Percentiles rank a stretch among this genome's conserved stretches.
Evolutionary conservation across 2,329 filamentous ascomycete genomes (phyloP).

Genomic region (Colletotrichum shisoi): DNA sequence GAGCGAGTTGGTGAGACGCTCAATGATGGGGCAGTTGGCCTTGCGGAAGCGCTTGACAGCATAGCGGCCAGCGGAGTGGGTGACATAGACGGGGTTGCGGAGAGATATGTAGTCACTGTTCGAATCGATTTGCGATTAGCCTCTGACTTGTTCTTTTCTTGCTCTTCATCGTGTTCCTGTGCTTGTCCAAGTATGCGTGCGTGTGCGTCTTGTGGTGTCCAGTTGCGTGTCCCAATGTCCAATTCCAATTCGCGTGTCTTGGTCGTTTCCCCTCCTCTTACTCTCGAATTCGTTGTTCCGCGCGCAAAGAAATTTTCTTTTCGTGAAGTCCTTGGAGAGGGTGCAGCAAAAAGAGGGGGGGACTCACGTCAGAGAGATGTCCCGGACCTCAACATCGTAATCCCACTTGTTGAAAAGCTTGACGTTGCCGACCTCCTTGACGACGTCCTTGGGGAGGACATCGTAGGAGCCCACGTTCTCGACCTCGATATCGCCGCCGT

Average conservation of each 20-base stretch:
- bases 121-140: slow-evolving; percentile 48
- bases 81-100: slow-evolving; percentile 97
- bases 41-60: slow-evolving; percentile 99
- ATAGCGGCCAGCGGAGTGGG: slow-evolving; percentile 98
- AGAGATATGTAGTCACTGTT: slow-evolving; percentile 99
- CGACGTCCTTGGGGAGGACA: slow-evolving; percentile 92
- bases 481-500: slow-evolving; percentile 92
- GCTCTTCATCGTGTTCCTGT: not conserved
- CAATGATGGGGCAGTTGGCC: slow-evolving; percentile 99
- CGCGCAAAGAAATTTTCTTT: not conserved
- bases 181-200: not conserved
- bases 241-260: slow-evolving; percentile 26
- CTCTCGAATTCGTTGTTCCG: slow-evolving; percentile 37
- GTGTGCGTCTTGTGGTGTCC: not conserved
- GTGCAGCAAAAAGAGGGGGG: slow-evolving; percentile 6
- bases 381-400: slow-evolving; percentile 99
- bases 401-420: slow-evolving; percentile 98
- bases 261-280: slow-evolving; percentile 30
- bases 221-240: slow-evolving; percentile 19
- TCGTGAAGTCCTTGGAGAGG: slow-evolving; percentile 2
- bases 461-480: slow-evolving; percentile 77
- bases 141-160: not conserved
- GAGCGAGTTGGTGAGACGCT: slow-evolving; percentile 99
- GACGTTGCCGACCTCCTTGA: slow-evolving; percentile 85
- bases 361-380: slow-evolving; percentile 94